Conservation (phyloP, 2,329 filamentous ascomycete species). For the Epichloe elymi region DNA sequence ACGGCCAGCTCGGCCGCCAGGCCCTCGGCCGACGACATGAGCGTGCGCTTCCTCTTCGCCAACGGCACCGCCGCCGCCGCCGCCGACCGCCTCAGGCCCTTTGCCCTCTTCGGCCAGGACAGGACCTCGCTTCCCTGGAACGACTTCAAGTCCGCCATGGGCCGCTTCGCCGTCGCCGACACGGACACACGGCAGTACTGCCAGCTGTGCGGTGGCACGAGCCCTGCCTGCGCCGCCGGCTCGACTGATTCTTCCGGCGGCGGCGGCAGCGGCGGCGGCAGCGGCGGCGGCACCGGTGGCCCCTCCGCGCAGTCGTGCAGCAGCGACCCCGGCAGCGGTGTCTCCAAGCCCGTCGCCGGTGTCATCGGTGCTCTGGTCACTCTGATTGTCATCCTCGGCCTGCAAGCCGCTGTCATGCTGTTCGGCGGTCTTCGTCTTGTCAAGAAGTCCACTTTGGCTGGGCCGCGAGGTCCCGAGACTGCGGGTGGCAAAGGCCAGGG, state of each 20-base stretch:
- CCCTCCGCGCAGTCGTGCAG: constrained; percentile 11
- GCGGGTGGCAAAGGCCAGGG: constrained; percentile 9
- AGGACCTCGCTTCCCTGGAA: constrained; percentile 49
- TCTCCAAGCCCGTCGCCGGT: constrained; percentile 62
- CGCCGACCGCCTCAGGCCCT: constrained; percentile 36
- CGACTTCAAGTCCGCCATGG: constrained; percentile 51
- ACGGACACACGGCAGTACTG: constrained; percentile 59
- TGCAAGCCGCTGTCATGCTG: constrained; percentile 30
- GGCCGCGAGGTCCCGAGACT: constrained; percentile 3
- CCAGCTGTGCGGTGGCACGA: constrained; percentile 57
- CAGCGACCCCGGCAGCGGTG: constrained; percentile 23
- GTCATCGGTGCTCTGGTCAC: constrained; percentile 65
- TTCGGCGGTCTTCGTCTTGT: constrained; percentile 32
- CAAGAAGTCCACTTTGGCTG: constrained; percentile 29
- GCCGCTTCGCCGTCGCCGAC: constrained; percentile 45
- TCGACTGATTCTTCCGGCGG: constrained; percentile 10
- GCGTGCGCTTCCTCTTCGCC: constrained; percentile 47
- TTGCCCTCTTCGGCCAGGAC: constrained; percentile 46
- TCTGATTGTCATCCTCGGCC: constrained; percentile 33
- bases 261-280: constrained; percentile 2
- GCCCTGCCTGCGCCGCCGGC: constrained; percentile 45
- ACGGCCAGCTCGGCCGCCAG: constrained; percentile 29
- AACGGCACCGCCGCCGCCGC: constrained; percentile 44
- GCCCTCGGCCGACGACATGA: constrained; percentile 34
- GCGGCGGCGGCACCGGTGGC: constrained; percentile 10